Evolutionary conservation across 1,284 basidiomycete genomes (phyloP), one percentile per base, ranked within the genome.

Genomic region (Ceratobasidium sp.): DNA sequence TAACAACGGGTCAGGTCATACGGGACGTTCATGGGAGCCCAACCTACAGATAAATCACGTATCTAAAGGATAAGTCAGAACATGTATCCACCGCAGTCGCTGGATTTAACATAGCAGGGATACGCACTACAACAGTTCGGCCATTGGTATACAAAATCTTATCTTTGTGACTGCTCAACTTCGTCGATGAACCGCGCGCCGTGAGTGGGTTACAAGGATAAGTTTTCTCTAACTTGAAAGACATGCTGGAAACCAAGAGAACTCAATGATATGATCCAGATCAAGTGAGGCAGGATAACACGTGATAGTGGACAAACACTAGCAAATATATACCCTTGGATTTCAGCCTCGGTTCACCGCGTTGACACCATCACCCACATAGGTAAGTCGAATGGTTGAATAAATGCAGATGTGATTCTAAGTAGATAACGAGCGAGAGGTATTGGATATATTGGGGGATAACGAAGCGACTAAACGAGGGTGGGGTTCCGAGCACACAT

Each of bases 71-170:
- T 28, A 57, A 18, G 36, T 52, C 53, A 50, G 34, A 26, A 50
- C n/a, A 36, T 43, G 53, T 23, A 10, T 23, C 34, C 55, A 58
- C 55, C 55, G 55, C 53, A 62, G 48, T 55, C 28, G 36, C 70
- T 50, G 32, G 18, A 71, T 21, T 14, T 34, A 16, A 36, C 48
- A 36, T 9, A 6, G 4, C 18, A 62, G 69, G 34, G 58, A 45
- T 41, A 28, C 93, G 78, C 78, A 96, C 93, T 77, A 96, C 89
- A 60, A 97, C 90, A 28, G 89, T 89, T 79, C 91, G 89, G 50
- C 94, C 94, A 78, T 93, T 95, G 1, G 91, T 86, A 79, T 98
- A 98, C 41, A 93, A 86, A 73, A 98, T 83, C 83, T 92, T 95
- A 76, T 92, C 91, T 76, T 94, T 94, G 78, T 86, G 87, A 23